Evolutionary conservation across 768 basidiomycete species (phyloP), one percentile per base, ranked within the genome.

Genomic region (Leccinum arenicola): DNA sequence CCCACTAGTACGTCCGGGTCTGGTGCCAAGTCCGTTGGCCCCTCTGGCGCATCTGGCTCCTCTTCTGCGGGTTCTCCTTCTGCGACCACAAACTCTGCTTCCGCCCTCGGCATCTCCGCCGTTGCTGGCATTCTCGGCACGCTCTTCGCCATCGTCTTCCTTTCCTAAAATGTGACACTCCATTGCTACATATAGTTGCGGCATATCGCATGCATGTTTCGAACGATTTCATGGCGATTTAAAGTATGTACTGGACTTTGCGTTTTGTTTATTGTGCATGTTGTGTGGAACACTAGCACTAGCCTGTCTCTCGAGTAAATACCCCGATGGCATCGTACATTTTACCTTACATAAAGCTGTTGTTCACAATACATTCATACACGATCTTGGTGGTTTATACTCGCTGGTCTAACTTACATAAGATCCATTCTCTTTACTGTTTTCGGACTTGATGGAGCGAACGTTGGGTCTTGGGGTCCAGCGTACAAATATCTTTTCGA

Each of bases 121-220:
- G 50, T 73, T 23, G 72, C 73, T 10, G 71, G 70, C 31, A 40
- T 78, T 25, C 64, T 71, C 1, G 76, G 77, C 61, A 71, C 75
- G 11, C 62, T 73, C 51, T 69, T 74, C 38, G 75, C 78, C 4
- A 60, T 76, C 25, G 64, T 66, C 8, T 77, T 77, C 75, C 72
- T 78, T 38, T 70, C 77, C 29, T 78, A 67, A 71, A 50, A 50
- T 6, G 9, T 56, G 36, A 25, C 35, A 43, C 4, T n/a, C 3
- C n/a, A 43, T 40, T 51, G 54, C 48, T 54, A 38, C 10, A 51
- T 61, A 9, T 58, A 43, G n/a, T 11, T 23, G 47, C 47, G 4
- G 4, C 14, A 48, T 48, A 23, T 2, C 5, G 14, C 23, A 48
- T 7, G 21, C 4, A 47, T 14, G 21, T 47, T 23, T 4, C 47